Percentiles rank a stretch among this genome's conserved stretches.
These are phyloP conservation scores for Tarenaya hassleriana DNA, from an alignment of 345 rosid genomes.

Conservation along the genomic window DNA sequence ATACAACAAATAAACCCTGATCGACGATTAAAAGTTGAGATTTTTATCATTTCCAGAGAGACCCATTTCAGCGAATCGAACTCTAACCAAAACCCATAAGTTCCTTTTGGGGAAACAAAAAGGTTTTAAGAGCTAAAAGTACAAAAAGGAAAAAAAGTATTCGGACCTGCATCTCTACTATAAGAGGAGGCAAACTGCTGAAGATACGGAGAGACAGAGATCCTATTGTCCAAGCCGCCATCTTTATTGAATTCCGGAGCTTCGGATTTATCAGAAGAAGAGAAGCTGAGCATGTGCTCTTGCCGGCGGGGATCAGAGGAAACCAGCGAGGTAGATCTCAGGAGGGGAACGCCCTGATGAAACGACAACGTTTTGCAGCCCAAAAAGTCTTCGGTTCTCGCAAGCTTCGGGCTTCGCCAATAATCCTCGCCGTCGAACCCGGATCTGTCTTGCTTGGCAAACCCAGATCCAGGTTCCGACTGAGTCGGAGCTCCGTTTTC, in stretches of 20 bases:
- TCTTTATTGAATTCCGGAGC: constrained; percentile 26
- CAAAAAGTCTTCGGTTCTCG: constrained; percentile 33
- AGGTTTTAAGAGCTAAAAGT: background rate
- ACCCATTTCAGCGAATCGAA: constrained; percentile 19
- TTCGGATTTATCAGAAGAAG: constrained; percentile 41
- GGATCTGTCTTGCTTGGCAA: constrained; percentile 39
- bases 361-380: constrained; percentile 37
- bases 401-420: constrained; percentile 32
- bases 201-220: constrained; percentile 27
- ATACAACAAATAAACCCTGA: background rate
- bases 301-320: constrained; percentile 29
- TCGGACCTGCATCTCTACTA: constrained; percentile 38
- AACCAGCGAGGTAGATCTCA: constrained; percentile 46
- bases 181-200: constrained; percentile 29
- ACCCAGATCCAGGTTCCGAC: constrained; percentile 36
- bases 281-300: constrained; percentile 56
- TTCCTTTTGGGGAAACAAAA: constrained; percentile 3
- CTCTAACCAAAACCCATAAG: constrained; percentile 12
- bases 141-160: background rate
- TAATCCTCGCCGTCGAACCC: constrained; percentile 36
- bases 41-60: background rate
- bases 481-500: constrained; percentile 35
- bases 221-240: constrained; percentile 32
- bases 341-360: constrained; percentile 35
- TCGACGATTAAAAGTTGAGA: background rate